Evolutionary conservation across 345 rosid genomes (phyloP).

Genomic region (Populus tremula): DNA sequence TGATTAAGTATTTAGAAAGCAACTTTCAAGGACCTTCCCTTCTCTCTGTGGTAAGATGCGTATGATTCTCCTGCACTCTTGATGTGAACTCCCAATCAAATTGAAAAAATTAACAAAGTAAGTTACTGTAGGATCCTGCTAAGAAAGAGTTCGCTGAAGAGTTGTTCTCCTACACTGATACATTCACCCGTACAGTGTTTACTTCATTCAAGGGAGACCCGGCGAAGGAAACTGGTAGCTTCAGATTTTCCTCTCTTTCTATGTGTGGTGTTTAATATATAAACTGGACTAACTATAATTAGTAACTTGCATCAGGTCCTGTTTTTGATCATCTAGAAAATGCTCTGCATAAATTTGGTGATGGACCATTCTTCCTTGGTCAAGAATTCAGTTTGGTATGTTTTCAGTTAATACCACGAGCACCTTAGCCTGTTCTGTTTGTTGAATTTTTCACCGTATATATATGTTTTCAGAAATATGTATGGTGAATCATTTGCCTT

Average conservation of each 20-base stretch:
- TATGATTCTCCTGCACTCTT: neutral
- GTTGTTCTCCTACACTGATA: constrained; percentile 53
- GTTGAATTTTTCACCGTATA: neutral
- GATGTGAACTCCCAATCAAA: neutral
- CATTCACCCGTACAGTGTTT: constrained; percentile 37
- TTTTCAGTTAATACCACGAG: neutral
- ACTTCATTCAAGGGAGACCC: constrained; percentile 65
- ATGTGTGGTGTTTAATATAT: neutral
- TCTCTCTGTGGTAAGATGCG: constrained; percentile 48
- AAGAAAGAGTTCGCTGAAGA: constrained; percentile 60
- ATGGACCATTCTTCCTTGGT: constrained; percentile 91
- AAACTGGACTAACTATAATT: neutral
- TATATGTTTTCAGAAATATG: neutral
- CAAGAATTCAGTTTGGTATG: constrained; percentile 65
- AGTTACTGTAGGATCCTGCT: constrained; percentile 58
- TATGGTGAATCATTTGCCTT: neutral
- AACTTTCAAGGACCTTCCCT: constrained; percentile 86
- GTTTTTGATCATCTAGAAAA: constrained; percentile 73
- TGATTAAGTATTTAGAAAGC: constrained; percentile 69
- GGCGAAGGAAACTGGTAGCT: constrained; percentile 50
- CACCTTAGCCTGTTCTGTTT: neutral
- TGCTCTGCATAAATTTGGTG: constrained; percentile 58
- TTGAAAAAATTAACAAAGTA: constrained; percentile 3
- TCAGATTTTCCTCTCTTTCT: neutral
- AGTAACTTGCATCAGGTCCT: constrained; percentile 45